Conservation (phyloP, 441 rosid species). For the Pelargonium cotyledonis region DNA sequence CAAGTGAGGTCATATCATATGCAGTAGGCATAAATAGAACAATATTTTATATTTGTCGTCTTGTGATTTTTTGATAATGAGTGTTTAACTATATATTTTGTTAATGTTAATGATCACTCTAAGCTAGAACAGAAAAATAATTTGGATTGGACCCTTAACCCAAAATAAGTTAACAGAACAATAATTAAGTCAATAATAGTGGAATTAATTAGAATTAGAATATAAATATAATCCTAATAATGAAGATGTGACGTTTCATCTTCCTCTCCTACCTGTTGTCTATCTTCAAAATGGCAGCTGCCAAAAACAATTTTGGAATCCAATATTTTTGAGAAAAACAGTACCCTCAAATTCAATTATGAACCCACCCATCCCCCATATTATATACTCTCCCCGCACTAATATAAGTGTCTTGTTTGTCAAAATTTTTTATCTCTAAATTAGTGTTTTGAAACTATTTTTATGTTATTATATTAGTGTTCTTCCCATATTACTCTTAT, state of each 20-base stretch:
- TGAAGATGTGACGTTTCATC: conserved; percentile 7
- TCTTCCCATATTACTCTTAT: no score
- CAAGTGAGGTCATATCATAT: not conserved
- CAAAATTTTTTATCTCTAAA: no score
- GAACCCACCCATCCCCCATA: not conserved
- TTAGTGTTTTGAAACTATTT: no score
- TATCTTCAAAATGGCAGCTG: conserved; percentile 2
- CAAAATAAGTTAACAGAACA: not conserved
- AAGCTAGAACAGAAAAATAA: conserved; percentile 3
- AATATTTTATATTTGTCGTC: not conserved
- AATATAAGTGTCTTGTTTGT: no score
- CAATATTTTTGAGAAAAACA: not conserved
- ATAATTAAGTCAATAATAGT: not conserved
- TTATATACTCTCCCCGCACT: no score
- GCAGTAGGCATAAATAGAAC: not conserved
- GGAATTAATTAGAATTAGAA: no score
- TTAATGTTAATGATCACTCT: not conserved
- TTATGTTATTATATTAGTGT: no score
- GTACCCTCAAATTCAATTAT: not conserved
- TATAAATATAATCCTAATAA: not conserved
- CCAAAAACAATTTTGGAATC: not conserved
- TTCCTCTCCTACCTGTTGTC: not conserved
- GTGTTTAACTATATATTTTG: not conserved
- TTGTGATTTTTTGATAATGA: not conserved
- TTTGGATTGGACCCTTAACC: conserved; percentile 3